phyloP scores from a whole-genome alignment of 768 basidiomycete species.

The Phaffia tasmanica region DNA sequence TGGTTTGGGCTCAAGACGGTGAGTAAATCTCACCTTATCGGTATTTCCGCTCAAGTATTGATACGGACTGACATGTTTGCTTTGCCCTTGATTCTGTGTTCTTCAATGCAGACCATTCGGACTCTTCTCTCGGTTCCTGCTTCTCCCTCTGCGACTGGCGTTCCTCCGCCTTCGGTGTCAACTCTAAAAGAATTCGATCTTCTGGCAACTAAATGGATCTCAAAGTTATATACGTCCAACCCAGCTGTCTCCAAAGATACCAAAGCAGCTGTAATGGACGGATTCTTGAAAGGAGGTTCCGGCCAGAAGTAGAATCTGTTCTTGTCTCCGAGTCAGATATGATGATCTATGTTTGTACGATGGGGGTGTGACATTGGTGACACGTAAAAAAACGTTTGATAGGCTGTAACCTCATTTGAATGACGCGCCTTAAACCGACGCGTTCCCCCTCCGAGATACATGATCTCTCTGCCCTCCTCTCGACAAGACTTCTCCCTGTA shows the following conservation, averaged over 20 bases:
- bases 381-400: too few relatives aligned
- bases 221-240: slow-evolving; percentile 46
- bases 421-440: too few relatives aligned
- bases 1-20: slow-evolving; percentile 80
- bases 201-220: slow-evolving; percentile 59
- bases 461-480: too few relatives aligned
- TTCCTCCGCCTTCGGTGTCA: slow-evolving; percentile 40
- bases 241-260: neutral
- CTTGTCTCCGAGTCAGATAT: too few relatives aligned
- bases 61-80: neutral
- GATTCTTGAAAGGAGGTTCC: slow-evolving; percentile 3
- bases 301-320: too few relatives aligned
- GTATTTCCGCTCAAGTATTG: neutral
- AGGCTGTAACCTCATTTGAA: too few relatives aligned
- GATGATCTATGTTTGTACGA: too few relatives aligned
- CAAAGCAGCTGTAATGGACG: slow-evolving; percentile 7
- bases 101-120: slow-evolving; percentile 1
- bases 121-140: neutral
- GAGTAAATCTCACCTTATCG: slow-evolving; percentile 32
- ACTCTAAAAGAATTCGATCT: slow-evolving; percentile 54
- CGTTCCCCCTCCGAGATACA: too few relatives aligned
- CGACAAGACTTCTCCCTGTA: too few relatives aligned
- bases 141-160: slow-evolving; percentile 35
- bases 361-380: too few relatives aligned
- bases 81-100: neutral